These are phyloP conservation scores for Trichopus zeylanicus DNA, from an alignment of 116 monocot genomes.

Conservation along the genomic window DNA sequence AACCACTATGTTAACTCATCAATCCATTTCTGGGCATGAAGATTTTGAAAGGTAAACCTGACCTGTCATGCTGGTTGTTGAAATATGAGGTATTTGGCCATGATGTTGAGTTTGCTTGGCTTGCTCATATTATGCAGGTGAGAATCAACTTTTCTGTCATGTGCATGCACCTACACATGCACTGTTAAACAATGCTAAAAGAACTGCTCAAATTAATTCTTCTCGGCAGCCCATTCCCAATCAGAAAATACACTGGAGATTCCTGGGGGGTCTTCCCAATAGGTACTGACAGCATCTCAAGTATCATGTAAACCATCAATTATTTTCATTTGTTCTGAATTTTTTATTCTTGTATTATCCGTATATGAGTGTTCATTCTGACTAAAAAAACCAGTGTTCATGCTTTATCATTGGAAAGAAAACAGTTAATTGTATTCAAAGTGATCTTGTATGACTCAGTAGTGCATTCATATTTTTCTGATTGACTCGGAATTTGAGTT, in stretches of 20 bases:
- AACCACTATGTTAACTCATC: no score
- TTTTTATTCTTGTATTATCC: no score
- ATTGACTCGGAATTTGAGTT: background rate
- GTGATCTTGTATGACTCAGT: no score
- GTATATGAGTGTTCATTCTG: no score
- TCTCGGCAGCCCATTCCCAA: conserved; percentile 73
- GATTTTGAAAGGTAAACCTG: conserved; percentile 79
- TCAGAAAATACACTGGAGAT: conserved; percentile 98
- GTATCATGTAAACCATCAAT: background rate
- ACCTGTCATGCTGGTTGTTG: conserved; percentile 68
- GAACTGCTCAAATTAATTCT: conserved; percentile 1
- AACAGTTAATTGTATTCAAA: no score
- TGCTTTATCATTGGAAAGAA: no score
- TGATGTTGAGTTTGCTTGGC: conserved; percentile 88
- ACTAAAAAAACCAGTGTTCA: no score
- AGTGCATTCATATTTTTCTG: background rate
- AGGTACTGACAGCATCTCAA: conserved; percentile 23
- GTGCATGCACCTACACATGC: no score
- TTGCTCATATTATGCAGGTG: conserved; percentile 85
- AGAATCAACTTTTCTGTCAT: background rate
- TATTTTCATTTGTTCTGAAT: background rate
- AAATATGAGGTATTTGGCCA: conserved; percentile 83
- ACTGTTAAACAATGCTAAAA: no score
- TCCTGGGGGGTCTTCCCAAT: conserved; percentile 89
- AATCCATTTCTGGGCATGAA: conserved; percentile 9